phyloP scores from a whole-genome alignment of 2,329 filamentous ascomycete genomes.

The Ilyonectria destructans region DNA sequence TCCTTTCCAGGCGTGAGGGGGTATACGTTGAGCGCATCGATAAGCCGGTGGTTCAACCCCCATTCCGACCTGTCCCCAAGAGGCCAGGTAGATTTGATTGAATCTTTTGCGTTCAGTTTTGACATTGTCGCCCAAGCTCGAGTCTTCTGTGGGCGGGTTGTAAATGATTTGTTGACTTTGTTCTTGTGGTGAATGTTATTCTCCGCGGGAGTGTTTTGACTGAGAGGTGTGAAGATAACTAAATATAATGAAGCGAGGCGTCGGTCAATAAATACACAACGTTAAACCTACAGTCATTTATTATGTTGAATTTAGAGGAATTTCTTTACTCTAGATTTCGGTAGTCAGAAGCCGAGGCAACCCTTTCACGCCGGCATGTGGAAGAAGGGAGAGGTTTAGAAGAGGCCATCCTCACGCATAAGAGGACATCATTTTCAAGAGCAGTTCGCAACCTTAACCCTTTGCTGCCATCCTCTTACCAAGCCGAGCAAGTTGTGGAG shows the following conservation, averaged over 20 bases:
- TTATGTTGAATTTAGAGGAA: neutral
- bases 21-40: constrained; percentile 26
- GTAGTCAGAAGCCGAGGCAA: constrained; percentile 7
- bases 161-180: neutral
- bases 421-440: neutral
- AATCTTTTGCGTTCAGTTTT: constrained; percentile 4
- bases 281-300: neutral
- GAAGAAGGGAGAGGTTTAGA: neutral
- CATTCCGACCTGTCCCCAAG: constrained; percentile 29
- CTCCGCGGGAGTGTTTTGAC: neutral
- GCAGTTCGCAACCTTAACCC: constrained; percentile 25
- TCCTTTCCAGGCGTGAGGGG: constrained; percentile 22
- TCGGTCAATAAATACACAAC: neutral
- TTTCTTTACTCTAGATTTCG: neutral
- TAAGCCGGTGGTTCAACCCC: constrained; percentile 19
- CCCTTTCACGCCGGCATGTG: neutral
- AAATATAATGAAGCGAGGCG: neutral
- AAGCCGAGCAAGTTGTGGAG: neutral
- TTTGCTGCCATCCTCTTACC: constrained; percentile 3
- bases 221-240: neutral
- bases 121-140: neutral
- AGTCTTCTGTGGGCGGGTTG: neutral
- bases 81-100: constrained; percentile 29
- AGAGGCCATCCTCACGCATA: neutral
- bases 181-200: neutral